Conservation (phyloP, 78 protist genomes). For the Emiliania huxleyi region DNA sequence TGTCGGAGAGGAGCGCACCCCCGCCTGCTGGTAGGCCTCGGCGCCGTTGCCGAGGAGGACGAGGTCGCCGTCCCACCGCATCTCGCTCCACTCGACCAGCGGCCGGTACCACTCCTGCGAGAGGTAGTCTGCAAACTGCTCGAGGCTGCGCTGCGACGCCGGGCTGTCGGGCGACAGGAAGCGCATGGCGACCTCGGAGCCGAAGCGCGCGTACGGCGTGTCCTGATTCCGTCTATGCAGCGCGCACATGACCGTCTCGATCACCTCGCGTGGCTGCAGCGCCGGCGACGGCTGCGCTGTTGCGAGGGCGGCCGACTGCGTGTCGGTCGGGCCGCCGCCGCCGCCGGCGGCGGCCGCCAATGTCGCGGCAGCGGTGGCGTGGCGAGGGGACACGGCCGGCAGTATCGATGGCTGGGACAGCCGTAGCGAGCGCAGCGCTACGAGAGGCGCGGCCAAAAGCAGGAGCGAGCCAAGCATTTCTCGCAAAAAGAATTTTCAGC, state of each 20-base stretch:
- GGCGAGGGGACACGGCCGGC: no score
- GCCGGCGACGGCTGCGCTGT: background rate
- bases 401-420: no score
- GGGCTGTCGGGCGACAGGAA: background rate
- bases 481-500: no score
- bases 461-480: no score
- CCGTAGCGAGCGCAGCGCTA: no score
- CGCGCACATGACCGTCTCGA: background rate
- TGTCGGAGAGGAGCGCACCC: background rate
- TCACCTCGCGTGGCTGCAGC: background rate
- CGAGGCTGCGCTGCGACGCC: background rate
- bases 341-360: no score
- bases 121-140: background rate
- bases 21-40: background rate
- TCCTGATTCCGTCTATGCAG: background rate
- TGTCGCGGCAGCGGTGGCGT: no score
- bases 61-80: background rate
- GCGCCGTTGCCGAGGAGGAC: background rate
- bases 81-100: background rate
- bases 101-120: background rate
- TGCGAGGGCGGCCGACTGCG: background rate
- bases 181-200: background rate
- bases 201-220: background rate
- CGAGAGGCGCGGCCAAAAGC: no score
- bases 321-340: background rate